phyloP scores from a whole-genome alignment of 305 asterid genomes.

The Caryopteris hybrid region DNA sequence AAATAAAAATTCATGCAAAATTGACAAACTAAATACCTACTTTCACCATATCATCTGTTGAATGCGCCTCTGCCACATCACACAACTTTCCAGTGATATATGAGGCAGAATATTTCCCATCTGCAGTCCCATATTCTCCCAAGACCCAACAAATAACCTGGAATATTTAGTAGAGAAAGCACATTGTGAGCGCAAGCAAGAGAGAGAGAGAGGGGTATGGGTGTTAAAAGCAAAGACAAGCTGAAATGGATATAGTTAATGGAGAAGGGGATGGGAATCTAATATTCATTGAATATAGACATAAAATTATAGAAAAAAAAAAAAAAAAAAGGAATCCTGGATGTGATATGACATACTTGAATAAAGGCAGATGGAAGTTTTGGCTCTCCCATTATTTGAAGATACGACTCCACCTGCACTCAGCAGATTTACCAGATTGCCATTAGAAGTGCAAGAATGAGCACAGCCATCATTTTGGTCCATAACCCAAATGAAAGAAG shows the following conservation, averaged over 20 bases:
- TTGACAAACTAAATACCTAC: constrained; percentile 34
- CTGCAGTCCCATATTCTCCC: constrained; percentile 98
- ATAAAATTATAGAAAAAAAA: not conserved
- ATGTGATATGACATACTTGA: constrained; percentile 50
- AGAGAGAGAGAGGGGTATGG: not conserved
- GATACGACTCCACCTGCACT: constrained; percentile 92
- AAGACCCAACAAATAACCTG: constrained; percentile 99
- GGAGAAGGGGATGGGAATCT: not conserved
- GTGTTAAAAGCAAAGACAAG: not conserved
- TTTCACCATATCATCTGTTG: constrained; percentile 85
- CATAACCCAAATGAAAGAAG: not conserved
- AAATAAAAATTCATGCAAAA: not conserved
- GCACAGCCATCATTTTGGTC: constrained; percentile 16
- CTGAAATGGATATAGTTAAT: not conserved
- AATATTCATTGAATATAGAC: not conserved
- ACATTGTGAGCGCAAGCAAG: not conserved
- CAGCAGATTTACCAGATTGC: constrained; percentile 15
- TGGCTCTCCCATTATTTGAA: constrained; percentile 86
- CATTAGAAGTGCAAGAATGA: constrained; percentile 24
- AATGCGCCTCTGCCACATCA: constrained; percentile 91
- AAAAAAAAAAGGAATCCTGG: constrained; percentile 14
- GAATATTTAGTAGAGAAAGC: constrained; percentile 11
- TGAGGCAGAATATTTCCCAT: constrained; percentile 89
- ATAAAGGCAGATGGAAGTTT: constrained; percentile 96
- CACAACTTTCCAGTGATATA: constrained; percentile 88